phyloP scores from a whole-genome alignment of 2,329 filamentous ascomycete genomes.

The Colletotrichum filicis region DNA sequence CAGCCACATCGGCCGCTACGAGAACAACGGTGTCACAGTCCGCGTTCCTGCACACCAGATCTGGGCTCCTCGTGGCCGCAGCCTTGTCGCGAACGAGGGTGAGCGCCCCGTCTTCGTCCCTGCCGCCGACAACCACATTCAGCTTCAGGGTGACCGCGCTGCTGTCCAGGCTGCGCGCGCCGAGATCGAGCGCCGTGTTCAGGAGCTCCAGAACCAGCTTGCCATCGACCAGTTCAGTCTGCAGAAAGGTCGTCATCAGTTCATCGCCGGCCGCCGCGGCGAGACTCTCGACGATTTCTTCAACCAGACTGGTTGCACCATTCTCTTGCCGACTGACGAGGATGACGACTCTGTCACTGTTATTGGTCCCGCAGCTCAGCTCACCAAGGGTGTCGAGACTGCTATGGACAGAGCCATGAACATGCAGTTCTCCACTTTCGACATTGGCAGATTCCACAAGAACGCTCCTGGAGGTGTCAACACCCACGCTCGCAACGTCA shows the following conservation, averaged over 20 bases:
- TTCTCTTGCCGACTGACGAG: constrained; percentile 81
- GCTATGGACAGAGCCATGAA: constrained; percentile 89
- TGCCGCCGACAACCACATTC: constrained; percentile 82
- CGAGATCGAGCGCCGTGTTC: constrained; percentile 82
- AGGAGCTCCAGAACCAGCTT: constrained; percentile 80
- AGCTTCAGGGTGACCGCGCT: constrained; percentile 84
- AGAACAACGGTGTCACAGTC: constrained; percentile 82
- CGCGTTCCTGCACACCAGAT: constrained; percentile 85
- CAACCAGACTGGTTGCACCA: constrained; percentile 87
- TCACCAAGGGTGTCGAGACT: constrained; percentile 81
- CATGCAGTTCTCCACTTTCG: constrained; percentile 86
- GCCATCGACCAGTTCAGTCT: constrained; percentile 83
- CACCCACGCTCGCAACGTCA: constrained; percentile 85
- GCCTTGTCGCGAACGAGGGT: constrained; percentile 49
- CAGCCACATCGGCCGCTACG: constrained; percentile 72
- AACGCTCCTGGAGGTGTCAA: constrained; percentile 78
- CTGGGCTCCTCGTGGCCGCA: constrained; percentile 61
- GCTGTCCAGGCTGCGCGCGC: constrained; percentile 84
- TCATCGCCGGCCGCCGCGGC: constrained; percentile 89
- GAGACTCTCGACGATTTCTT: constrained; percentile 88
- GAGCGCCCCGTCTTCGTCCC: constrained; percentile 77
- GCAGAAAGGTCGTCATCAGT: constrained; percentile 89
- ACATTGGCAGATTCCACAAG: constrained; percentile 83
- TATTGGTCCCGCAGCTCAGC: constrained; percentile 79
- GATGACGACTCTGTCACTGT: constrained; percentile 88